Evolutionary conservation across 2,329 filamentous ascomycete genomes (phyloP).

Genomic region (Monosporascus sp.): DNA sequence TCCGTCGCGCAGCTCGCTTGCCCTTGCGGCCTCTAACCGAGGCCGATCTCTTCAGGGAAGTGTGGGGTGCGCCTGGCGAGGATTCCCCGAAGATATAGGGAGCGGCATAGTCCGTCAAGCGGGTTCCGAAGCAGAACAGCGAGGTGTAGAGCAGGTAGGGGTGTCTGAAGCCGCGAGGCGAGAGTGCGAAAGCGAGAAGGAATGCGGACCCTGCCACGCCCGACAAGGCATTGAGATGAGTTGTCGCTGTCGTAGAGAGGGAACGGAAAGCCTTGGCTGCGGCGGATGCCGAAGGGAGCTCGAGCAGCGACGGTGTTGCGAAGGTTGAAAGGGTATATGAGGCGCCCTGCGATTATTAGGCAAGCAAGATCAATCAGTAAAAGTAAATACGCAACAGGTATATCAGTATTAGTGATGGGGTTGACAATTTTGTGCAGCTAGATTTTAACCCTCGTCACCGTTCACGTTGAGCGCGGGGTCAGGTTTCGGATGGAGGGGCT

Average conservation of each 20-base stretch:
- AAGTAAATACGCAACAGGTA: background rate
- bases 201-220: slow-evolving; percentile 66
- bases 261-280: slow-evolving; percentile 67
- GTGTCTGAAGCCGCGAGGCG: slow-evolving; percentile 69
- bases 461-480: slow-evolving; percentile 15
- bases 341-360: slow-evolving; percentile 58
- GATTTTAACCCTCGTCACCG: background rate
- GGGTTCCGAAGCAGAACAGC: slow-evolving; percentile 59
- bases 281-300: slow-evolving; percentile 68
- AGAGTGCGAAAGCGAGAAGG: slow-evolving; percentile 71
- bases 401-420: slow-evolving; percentile 7
- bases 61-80: slow-evolving; percentile 21
- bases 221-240: slow-evolving; percentile 63
- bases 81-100: slow-evolving; percentile 34
- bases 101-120: slow-evolving; percentile 45
- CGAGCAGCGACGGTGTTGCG: slow-evolving; percentile 73
- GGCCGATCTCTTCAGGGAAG: slow-evolving; percentile 23
- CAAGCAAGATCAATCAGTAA: slow-evolving; percentile 3
- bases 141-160: slow-evolving; percentile 88
- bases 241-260: slow-evolving; percentile 57
- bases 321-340: slow-evolving; percentile 79
- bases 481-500: slow-evolving; percentile 12
- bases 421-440: background rate
- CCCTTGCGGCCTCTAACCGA: slow-evolving; percentile 23
- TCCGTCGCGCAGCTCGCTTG: slow-evolving; percentile 34